phyloP scores from a whole-genome alignment of 768 basidiomycete species.

The Sarcodon aspratus region DNA sequence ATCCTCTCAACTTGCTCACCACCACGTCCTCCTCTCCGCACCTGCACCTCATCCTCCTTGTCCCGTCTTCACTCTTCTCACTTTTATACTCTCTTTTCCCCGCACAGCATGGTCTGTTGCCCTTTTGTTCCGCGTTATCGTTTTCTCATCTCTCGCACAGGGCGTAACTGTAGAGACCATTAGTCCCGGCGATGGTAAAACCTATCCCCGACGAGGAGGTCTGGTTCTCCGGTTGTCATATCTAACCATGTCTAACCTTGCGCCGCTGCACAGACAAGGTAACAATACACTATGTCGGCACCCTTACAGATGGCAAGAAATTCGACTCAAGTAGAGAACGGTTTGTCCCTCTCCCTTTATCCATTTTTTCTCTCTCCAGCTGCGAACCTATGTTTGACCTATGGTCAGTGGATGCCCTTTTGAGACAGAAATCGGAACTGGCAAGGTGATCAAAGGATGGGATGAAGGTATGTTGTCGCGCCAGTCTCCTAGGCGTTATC shows the following conservation, averaged over 20 bases:
- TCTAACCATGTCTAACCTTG: constrained; percentile 2
- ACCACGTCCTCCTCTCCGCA: constrained; percentile 7
- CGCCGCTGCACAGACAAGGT: constrained; percentile 43
- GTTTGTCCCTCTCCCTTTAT: constrained; percentile 26
- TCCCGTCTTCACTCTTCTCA: constrained; percentile 20
- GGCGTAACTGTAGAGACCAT: constrained; percentile 59
- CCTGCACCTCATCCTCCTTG: constrained; percentile 11
- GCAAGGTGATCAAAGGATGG: constrained; percentile 85
- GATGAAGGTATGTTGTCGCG: constrained; percentile 52
- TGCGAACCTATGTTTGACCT: neutral
- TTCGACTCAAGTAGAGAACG: constrained; percentile 77
- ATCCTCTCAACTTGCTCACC: constrained; percentile 11
- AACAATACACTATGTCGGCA: constrained; percentile 73
- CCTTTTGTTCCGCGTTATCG: neutral
- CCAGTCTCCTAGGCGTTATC: neutral
- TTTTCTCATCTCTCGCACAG: constrained; percentile 21
- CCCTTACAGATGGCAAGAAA: constrained; percentile 42
- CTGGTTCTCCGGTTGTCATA: constrained; percentile 22
- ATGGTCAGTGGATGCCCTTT: constrained; percentile 44
- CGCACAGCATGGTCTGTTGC: neutral
- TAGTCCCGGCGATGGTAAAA: constrained; percentile 46
- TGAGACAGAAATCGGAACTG: constrained; percentile 60
- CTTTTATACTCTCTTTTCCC: constrained; percentile 11
- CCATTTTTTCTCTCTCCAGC: neutral
- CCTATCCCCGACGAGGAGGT: constrained; percentile 61